phyloP scores from a whole-genome alignment of 2,329 filamentous ascomycete genomes.

The Aspergillus ochraceus region DNA sequence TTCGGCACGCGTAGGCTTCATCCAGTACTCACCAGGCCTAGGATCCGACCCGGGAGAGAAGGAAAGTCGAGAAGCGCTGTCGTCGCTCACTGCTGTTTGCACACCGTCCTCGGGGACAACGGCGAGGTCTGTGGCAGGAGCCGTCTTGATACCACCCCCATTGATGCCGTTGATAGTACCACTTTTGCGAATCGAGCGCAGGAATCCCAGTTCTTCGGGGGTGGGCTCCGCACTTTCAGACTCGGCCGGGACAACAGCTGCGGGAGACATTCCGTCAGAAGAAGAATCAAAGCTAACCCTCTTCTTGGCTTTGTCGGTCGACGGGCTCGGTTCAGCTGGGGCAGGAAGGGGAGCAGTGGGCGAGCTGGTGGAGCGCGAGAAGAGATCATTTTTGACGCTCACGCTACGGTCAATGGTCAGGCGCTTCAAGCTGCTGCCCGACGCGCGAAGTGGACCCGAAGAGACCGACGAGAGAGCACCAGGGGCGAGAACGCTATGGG shows the following conservation, averaged over 20 bases:
- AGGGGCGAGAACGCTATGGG: conserved; percentile 79
- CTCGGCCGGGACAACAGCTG: conserved; percentile 55
- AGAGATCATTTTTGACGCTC: conserved; percentile 69
- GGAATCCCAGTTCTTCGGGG: conserved; percentile 60
- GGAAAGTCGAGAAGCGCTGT: conserved; percentile 30
- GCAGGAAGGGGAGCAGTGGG: conserved; percentile 36
- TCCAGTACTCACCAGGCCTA: conserved; percentile 80
- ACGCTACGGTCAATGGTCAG: conserved; percentile 89
- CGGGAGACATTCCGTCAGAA: conserved; percentile 24
- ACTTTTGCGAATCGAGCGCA: conserved; percentile 55
- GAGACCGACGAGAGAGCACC: conserved; percentile 83
- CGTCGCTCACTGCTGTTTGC: conserved; percentile 37
- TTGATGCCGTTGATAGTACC: conserved; percentile 48
- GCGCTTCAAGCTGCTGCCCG: conserved; percentile 76
- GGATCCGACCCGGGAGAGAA: conserved; percentile 45
- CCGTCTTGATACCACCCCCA: conserved; percentile 51
- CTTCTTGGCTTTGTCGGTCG: conserved; percentile 58
- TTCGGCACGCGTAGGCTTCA: conserved; percentile 72
- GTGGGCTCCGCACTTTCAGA: conserved; percentile 53
- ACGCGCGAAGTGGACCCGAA: conserved; percentile 63
- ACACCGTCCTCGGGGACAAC: conserved; percentile 66
- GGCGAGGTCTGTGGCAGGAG: conserved; percentile 72
- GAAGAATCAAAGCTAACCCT: conserved; percentile 84
- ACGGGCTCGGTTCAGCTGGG: conserved; percentile 41
- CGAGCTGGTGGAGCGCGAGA: conserved; percentile 44